Conservation (phyloP, 164 flowering plant species). For the Platanus orientalis region DNA sequence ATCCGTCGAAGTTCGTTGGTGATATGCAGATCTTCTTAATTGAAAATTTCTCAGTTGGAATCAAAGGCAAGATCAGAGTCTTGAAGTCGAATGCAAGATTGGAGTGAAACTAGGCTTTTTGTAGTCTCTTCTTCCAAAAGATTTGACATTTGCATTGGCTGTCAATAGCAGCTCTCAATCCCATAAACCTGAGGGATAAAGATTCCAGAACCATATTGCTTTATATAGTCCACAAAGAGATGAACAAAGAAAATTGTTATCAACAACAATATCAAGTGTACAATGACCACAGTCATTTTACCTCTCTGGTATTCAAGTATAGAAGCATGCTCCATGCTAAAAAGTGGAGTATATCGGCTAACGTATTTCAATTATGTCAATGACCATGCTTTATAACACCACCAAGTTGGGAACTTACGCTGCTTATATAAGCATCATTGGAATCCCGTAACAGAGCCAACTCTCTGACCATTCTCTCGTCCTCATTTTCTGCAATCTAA, state of each 20-base stretch:
- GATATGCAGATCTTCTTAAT: no score
- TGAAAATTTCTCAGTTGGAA: no score
- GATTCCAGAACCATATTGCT: neutral
- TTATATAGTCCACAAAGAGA: neutral
- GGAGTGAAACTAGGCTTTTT: slow-evolving; percentile 52
- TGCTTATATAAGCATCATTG: slow-evolving; percentile 27
- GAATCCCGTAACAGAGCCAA: slow-evolving; percentile 66
- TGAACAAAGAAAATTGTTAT: neutral
- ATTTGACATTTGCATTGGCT: slow-evolving; percentile 32
- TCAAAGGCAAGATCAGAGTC: no score
- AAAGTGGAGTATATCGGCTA: slow-evolving; percentile 4
- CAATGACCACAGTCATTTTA: slow-evolving; percentile 9
- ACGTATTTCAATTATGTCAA: neutral
- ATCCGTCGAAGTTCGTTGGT: no score
- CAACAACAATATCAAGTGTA: neutral
- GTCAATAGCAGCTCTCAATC: slow-evolving; percentile 83
- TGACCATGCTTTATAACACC: neutral
- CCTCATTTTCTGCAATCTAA: slow-evolving; percentile 71
- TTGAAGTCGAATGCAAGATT: no score
- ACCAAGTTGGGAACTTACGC: slow-evolving; percentile 26
- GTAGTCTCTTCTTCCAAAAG: slow-evolving; percentile 47
- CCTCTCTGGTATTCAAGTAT: slow-evolving; percentile 38
- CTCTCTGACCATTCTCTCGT: slow-evolving; percentile 63
- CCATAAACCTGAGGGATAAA: slow-evolving; percentile 92
- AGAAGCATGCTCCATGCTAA: slow-evolving; percentile 22